Evolutionary conservation across 2,329 filamentous ascomycete genomes (phyloP), one percentile per base, ranked within the genome.

Genomic region (Rhynchosporium graminicola): DNA sequence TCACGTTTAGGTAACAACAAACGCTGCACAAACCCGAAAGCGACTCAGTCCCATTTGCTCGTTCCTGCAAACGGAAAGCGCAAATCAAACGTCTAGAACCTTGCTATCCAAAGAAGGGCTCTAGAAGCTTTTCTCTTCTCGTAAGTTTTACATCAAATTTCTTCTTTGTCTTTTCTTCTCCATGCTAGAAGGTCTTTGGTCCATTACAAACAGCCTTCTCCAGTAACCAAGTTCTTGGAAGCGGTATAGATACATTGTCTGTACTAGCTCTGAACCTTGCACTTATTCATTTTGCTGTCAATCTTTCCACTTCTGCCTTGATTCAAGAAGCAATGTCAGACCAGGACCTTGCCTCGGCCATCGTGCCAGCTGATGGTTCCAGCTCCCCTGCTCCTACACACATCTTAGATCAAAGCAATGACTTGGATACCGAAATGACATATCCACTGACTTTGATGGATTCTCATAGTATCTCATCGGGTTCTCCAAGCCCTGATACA

Each of bases 341-440:
- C n/a, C 60, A 52, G 33, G 50, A 60, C 15, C 33, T 20, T 15
- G 40, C 46, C 20, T 50, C 63, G 20, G 38, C 60, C 36, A 36
- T 46, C 28, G 38, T 38, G 13, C 42, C 38, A 28, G 31, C 56
- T 55, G 31, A 52, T 50, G 52, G 52, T 15, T n/a, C 26, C 38
- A 52, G 58, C 45, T 54, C 60, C 29, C 42, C 54, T 60, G 47
- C 43, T 40, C 6, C 57, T 54, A 20, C 15, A 26, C 40, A 29
- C 33, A 50, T 26, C 50, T 29, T 55, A 31, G 33, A 42, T 42
- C 50, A 51, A 10, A 57, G 47, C 38, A 4, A 26, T 46, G 54
- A 46, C 12, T 54, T 63, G 15, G 65, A 69, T 60, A 66, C 63
- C 40, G 65, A 68, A 46, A 70, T 70, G 68, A 66, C 58, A 42